Evolutionary conservation across 1,139 yeast genomes (phyloP).

Genomic region (Lodderomyces oxycetoniae): DNA sequence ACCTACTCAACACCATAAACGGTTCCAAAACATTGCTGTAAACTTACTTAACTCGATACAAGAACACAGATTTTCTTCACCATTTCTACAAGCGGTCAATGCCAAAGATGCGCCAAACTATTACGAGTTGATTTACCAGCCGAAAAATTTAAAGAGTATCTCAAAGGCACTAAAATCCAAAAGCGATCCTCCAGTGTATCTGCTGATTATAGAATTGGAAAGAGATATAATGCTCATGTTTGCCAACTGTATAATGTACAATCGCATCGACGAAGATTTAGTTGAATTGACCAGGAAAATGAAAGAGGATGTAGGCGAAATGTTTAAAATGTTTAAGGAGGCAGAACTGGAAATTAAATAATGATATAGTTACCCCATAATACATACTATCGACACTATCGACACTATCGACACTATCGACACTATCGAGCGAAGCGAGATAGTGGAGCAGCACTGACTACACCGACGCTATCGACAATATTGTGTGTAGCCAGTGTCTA

Average conservation of each 20-base stretch:
- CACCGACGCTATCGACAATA: no score
- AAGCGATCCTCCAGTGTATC: slow-evolving; percentile 38
- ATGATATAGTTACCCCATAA: no score
- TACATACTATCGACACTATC: no score
- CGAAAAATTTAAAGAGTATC: slow-evolving; percentile 65
- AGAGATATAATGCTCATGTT: slow-evolving; percentile 72
- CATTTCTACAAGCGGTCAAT: slow-evolving; percentile 66
- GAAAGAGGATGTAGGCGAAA: slow-evolving; percentile 52
- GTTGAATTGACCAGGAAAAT: slow-evolving; percentile 61
- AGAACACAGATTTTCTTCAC: slow-evolving; percentile 70
- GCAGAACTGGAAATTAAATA: slow-evolving; percentile 24
- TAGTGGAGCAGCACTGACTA: no score
- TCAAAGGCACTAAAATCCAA: slow-evolving; percentile 50
- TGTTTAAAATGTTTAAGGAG: slow-evolving; percentile 49
- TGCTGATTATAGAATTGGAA: slow-evolving; percentile 58
- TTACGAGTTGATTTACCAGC: slow-evolving; percentile 54
- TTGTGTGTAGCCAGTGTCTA: no score
- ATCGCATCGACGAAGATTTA: slow-evolving; percentile 60
- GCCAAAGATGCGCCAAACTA: slow-evolving; percentile 68
- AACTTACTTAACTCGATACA: slow-evolving; percentile 62
- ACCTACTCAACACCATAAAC: slow-evolving; percentile 32
- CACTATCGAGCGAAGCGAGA: no score
- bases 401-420: no score
- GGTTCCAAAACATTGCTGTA: slow-evolving; percentile 51
- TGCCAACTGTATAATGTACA: slow-evolving; percentile 81